Evolutionary conservation across 768 basidiomycete genomes (phyloP), one percentile per base, ranked within the genome.

Genomic region (Neoboletus magnificus): DNA sequence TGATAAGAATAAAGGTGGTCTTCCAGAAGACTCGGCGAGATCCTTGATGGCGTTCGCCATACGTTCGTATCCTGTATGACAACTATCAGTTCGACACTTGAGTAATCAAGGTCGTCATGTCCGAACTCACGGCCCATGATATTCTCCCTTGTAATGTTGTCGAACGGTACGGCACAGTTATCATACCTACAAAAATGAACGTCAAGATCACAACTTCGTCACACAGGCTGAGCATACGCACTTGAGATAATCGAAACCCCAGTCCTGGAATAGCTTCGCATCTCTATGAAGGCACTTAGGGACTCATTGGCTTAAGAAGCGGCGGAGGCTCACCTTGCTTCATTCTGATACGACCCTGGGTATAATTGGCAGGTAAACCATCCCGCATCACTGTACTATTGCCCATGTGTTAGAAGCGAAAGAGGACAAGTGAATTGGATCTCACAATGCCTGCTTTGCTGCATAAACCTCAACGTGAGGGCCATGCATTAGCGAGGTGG

Each of bases 161-260:
- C 83, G 56, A 78, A 83, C 1, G 85, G 81, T 49, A 85, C 79
- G 8, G 79, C 81, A 58, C 83, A 85, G 55, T 85, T 85, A 59
- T 85, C 83, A 60, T 83, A 84, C 68, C 82, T 84, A 45, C 13
- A 39, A 16, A 40, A 25, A 12, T 29, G 25, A 43, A 48, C 39
- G 51, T 51, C 46, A 43, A 29, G 29, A 25, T 12, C 32, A 30
- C 7, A 22, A 8, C 29, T 40, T 27, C 18, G 11, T 45, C 48
- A 36, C 18, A 22, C 22, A 56, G 27, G 39, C 23, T 40, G 33
- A 23, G 33, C 30, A 43, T 33, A 45, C 79, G 25, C 52, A 85
- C 85, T 86, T 86, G 20, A 86, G 71, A 55, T 82, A 75, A 63
- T 86, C 82, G 50, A 86, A 85, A 7, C 83, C 83, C 85, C 85